Base-by-base conservation (phyloP, 73 alveolate species). In the Paramecium octaurelia region DNA sequence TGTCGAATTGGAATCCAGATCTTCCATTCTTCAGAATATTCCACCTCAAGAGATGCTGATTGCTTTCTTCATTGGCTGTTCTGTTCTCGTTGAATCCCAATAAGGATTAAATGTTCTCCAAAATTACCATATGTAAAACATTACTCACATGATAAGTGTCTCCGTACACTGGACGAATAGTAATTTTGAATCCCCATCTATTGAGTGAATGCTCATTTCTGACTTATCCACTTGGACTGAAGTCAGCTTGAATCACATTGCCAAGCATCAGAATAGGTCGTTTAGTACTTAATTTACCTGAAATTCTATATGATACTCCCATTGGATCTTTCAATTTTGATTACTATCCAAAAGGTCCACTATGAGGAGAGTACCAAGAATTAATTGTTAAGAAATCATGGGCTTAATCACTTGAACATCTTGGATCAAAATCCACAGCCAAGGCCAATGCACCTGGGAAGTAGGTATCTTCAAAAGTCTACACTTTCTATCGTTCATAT, bases 381-480 rank as follows among this genome's bases (percentile, higher is more conserved):
- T 87, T 93, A 6, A 97, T 89, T 48, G 48, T 12, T 8, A 97
- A 83, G 21, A 60, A 89, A 84, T 95, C 97, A 57, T 84, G 85
- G 35, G 77, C 58, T 16, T 86, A 40, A 70, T 97, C 99, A 29
- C 97, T 92, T 10, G 94, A 92, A 69, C 97, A 95, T 88, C 99
- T 85, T 54, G 93, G 96, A 64, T 97, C 99, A 43, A 97, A 29
- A 43, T 96, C 97, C 3, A 97, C 93, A 1, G 92, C 73, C 16
- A 96, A 64, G 11, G 98, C 99, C 40, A 97, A 83, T 10, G 99
- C 99, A 38, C 96, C 96, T 24, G 98, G 97, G 80, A 96, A 93
- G 77, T 86, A 59, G 24, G 93, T 86, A 31, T 95, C 70, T 43
- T 96, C 98, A 40, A 92, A 95, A 35, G 92, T n/a, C 18, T 46